Percentiles rank a stretch among this genome's conserved stretches.
Conservation (phyloP, 106 monocot species). For the Iris macrosiphon region DNA sequence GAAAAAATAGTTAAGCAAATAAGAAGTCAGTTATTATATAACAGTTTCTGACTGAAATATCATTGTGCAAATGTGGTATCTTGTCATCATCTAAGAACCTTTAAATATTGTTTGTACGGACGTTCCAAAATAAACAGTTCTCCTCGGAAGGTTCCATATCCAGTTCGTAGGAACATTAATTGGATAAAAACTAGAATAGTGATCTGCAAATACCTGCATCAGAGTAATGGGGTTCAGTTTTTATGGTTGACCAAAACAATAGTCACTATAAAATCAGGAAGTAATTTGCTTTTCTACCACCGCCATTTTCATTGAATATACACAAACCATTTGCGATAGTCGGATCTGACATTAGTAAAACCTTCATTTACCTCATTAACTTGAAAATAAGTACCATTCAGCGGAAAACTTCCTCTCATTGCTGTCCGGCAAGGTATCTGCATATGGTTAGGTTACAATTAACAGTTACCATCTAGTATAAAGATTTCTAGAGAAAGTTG, state of each 20-base stretch:
- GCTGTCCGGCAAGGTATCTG: conserved; percentile 67
- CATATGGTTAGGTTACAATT: no score
- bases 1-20: neutral
- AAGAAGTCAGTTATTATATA: neutral
- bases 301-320: no score
- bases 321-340: no score
- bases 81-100: conserved; percentile 6
- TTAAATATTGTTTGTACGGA: conserved; percentile 35
- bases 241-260: no score
- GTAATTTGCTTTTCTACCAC: no score
- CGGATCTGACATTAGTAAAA: no score
- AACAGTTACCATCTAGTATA: no score
- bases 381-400: no score
- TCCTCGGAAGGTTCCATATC: conserved; percentile 46
- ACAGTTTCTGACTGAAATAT: neutral
- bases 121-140: conserved; percentile 46
- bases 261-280: no score
- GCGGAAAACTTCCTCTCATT: conserved; percentile 62
- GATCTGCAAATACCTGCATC: conserved; percentile 61
- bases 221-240: no score
- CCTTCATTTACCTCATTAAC: no score
- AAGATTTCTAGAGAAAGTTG: no score
- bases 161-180: conserved; percentile 23
- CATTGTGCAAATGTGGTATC: neutral
- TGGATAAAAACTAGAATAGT: conserved; percentile 28